Evolutionary conservation across 768 basidiomycete species (phyloP).

Genomic region (Termitomyces eurrhizus): DNA sequence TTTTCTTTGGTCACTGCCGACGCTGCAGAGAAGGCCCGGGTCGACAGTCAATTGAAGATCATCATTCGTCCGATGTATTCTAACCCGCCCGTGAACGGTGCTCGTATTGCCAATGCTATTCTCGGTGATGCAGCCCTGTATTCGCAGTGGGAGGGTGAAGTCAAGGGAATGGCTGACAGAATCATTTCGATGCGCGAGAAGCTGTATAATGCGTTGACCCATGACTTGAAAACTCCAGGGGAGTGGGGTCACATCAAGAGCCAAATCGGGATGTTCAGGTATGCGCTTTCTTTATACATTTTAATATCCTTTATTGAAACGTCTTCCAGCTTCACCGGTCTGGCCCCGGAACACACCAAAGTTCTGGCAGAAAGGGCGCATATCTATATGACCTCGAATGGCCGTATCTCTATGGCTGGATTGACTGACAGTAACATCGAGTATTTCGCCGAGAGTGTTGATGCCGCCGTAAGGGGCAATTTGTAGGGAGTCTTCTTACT

Average conservation of each 20-base stretch:
- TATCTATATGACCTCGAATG: conserved; percentile 92
- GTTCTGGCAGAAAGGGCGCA: conserved; percentile 84
- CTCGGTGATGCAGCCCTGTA: conserved; percentile 73
- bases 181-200: conserved; percentile 91
- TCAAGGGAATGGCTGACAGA: conserved; percentile 93
- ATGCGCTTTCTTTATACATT: conserved; percentile 18
- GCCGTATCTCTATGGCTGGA: conserved; percentile 93
- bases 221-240: conserved; percentile 85
- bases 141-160: conserved; percentile 85
- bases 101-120: conserved; percentile 82
- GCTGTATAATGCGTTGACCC: conserved; percentile 71
- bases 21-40: conserved; percentile 76
- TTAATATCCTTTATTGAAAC: background rate
- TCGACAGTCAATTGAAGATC: conserved; percentile 94
- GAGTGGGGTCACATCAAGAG: conserved; percentile 93
- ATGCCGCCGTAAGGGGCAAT: conserved; percentile 75
- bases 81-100: conserved; percentile 92
- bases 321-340: conserved; percentile 71
- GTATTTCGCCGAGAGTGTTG: conserved; percentile 86
- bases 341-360: conserved; percentile 76
- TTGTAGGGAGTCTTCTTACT: conserved; percentile 40
- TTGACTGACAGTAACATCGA: conserved; percentile 80
- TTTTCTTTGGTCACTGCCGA: conserved; percentile 78
- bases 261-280: conserved; percentile 99
- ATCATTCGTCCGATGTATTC: conserved; percentile 96